Conservation (phyloP, 441 rosid genomes). For the Arabidopsis hybrid region DNA sequence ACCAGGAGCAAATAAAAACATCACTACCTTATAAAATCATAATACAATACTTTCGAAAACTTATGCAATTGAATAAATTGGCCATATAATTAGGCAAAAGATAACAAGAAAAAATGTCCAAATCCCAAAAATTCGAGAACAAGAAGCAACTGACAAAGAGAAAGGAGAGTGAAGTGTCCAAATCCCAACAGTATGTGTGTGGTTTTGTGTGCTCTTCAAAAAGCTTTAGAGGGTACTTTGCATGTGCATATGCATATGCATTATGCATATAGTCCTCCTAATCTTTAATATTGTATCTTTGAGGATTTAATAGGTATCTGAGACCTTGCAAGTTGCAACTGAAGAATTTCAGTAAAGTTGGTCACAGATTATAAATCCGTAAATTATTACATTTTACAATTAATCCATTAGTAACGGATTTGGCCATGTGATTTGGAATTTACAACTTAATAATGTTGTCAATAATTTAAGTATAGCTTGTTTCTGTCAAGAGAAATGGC, state of each 20-base stretch:
- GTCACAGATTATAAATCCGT: background rate
- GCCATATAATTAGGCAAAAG: slow-evolving; percentile 43
- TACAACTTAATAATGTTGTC: background rate
- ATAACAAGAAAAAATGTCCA: slow-evolving; percentile 1
- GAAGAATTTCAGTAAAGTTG: background rate
- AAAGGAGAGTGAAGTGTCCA: slow-evolving; percentile 26
- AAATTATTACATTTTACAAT: background rate
- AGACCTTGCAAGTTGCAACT: slow-evolving; percentile 7
- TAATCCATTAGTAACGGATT: background rate
- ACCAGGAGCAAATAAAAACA: background rate
- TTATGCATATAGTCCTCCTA: slow-evolving; percentile 24
- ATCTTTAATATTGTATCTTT: slow-evolving; percentile 22
- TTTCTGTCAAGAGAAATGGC: background rate
- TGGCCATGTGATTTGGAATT: background rate
- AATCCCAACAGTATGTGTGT: slow-evolving; percentile 28
- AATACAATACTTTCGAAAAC: slow-evolving; percentile 13
- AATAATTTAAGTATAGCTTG: background rate
- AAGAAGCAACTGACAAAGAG: slow-evolving; percentile 44
- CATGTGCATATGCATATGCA: slow-evolving; percentile 36
- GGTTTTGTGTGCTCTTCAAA: slow-evolving; percentile 31
- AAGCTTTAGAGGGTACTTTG: slow-evolving; percentile 27
- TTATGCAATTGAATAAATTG: background rate
- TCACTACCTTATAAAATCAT: background rate
- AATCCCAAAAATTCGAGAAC: slow-evolving; percentile 34
- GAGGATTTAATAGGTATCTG: slow-evolving; percentile 28